These are phyloP conservation scores for Phytophthora aleatoria DNA, from an alignment of 352 stramenopile genomes.

Conservation along the genomic window DNA sequence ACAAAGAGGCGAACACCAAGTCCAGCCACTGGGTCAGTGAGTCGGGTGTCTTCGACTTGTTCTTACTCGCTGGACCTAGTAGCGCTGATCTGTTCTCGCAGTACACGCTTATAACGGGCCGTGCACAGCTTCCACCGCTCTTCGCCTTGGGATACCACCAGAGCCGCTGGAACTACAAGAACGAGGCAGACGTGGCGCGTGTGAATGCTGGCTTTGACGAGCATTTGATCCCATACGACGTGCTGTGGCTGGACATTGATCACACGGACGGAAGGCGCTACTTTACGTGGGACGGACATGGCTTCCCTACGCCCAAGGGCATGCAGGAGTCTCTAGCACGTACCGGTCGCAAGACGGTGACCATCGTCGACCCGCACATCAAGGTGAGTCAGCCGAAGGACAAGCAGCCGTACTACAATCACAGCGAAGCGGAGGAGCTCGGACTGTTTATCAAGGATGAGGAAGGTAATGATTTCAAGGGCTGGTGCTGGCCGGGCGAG, in stretches of 20 bases:
- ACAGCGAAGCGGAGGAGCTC: conserved; percentile 76
- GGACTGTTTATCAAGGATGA: conserved; percentile 98
- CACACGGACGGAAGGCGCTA: conserved; percentile 98
- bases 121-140: conserved; percentile 92
- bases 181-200: conserved; percentile 95
- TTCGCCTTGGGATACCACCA: conserved; percentile 99
- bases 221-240: conserved; percentile 98
- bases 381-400: conserved; percentile 92
- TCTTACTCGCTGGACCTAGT: conserved; percentile 93
- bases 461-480: conserved; percentile 96
- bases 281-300: conserved; percentile 96
- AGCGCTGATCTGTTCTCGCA: conserved; percentile 89
- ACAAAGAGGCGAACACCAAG: conserved; percentile 50
- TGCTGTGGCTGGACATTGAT: conserved; percentile 99
- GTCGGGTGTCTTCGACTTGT: conserved; percentile 97
- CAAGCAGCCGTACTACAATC: conserved; percentile 89
- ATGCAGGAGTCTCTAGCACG: conserved; percentile 94
- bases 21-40: conserved; percentile 95
- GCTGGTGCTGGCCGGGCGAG: conserved; percentile 99
- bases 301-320: conserved; percentile 94
- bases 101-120: conserved; percentile 94
- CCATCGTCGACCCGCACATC: conserved; percentile 99
- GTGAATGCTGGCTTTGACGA: conserved; percentile 94
- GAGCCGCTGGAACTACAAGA: conserved; percentile 99
- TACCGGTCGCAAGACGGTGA: conserved; percentile 97